Percentiles rank a stretch among this genome's conserved stretches.
Evolutionary conservation across 2,329 filamentous ascomycete species (phyloP).

Genomic region (Chaetothyriales sp.): DNA sequence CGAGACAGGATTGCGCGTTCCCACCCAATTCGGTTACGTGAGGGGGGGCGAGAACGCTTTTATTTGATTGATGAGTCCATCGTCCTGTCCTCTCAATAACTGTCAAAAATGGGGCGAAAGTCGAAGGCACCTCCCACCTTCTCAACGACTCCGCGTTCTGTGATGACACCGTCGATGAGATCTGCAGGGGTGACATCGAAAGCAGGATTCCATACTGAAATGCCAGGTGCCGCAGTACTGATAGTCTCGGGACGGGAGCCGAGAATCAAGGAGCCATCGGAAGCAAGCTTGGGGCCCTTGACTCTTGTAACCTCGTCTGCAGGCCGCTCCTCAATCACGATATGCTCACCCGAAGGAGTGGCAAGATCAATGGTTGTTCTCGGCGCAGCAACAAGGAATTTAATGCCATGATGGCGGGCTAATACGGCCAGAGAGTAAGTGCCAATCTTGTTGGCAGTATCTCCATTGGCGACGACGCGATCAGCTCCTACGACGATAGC

Average conservation of each 20-base stretch:
- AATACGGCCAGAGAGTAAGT: constrained; percentile 89
- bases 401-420: constrained; percentile 73
- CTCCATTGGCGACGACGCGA: constrained; percentile 86
- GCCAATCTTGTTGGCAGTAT: constrained; percentile 97
- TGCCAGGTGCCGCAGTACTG: constrained; percentile 61
- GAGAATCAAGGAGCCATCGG: constrained; percentile 46
- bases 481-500: constrained; percentile 92
- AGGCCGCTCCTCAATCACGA: constrained; percentile 81
- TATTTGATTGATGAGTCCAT: background rate
- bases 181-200: constrained; percentile 88
- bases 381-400: constrained; percentile 88
- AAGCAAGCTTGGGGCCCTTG: constrained; percentile 58
- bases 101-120: constrained; percentile 30
- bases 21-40: background rate
- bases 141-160: constrained; percentile 75
- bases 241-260: constrained; percentile 53
- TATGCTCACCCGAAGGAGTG: constrained; percentile 63
- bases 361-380: constrained; percentile 83
- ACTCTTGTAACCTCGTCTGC: constrained; percentile 71
- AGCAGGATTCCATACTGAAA: constrained; percentile 88
- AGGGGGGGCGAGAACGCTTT: background rate
- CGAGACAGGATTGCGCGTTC: background rate
- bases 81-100: constrained; percentile 1
- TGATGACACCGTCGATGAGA: constrained; percentile 87
- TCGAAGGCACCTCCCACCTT: constrained; percentile 61